Evolutionary conservation across 495 filamentous ascomycete species (phyloP), one percentile per base, ranked within the genome.

Genomic region (Aspergillus bridgeri): DNA sequence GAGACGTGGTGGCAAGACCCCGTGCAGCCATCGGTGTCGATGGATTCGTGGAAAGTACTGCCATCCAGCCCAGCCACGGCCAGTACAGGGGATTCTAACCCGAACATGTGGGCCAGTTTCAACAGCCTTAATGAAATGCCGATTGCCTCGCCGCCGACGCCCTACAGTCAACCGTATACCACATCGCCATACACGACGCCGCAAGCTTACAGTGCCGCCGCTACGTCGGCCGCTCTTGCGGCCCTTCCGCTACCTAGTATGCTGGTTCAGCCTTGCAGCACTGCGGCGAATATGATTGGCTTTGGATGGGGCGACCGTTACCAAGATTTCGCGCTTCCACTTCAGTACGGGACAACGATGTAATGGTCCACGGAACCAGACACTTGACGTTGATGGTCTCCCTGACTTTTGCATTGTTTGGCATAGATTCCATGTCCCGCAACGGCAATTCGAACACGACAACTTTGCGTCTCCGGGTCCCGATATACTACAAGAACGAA

Each of bases 1-100:
- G 82, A 85, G 60, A 84, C 84, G 65, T 93, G 94, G 86, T 98
- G 94, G 94, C 73, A 83, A 18, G 71, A 68, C 54, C 74, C 81
- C 57, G 69, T 74, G 61, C 79, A 78, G 21, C 79, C 79, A 42
- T 78, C 86, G 51, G 84, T 83, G 47, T 86, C 91, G 11, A 85
- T 96, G 61, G 95, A 98, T 55, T 82, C 91, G 51, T 98, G 93
- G 94, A 93, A 88, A 71, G 87, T 97, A 65, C 79, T 98, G 56
- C 87, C 94, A 61, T 96, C 95, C 54, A 96, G 90, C 65, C 83
- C 87, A 51, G 85, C 85, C 65, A 83, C 90, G 33, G 82, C 86
- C 52, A 87, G 86, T 45, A 81, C 85, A 42, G 81, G 79, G 62
- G 90, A 94, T 68, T 83, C 84, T 53, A 82, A 81, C 58, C 77